These are phyloP conservation scores for Nemania sp. DNA, from an alignment of 2,329 filamentous ascomycete species.

Conservation along the genomic window DNA sequence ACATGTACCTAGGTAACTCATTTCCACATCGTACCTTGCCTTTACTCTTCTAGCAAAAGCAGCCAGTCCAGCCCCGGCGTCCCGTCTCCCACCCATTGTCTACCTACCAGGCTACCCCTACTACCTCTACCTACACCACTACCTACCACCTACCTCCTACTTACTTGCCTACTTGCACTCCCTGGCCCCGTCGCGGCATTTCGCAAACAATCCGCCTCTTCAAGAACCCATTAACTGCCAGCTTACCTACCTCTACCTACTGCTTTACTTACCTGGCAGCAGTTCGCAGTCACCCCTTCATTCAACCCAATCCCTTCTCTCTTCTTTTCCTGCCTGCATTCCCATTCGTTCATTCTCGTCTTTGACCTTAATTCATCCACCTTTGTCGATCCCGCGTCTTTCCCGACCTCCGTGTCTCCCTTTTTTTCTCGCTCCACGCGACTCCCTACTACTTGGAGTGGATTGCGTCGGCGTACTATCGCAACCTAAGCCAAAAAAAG, in stretches of 20 bases:
- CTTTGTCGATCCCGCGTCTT: neutral
- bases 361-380: conserved; percentile 1
- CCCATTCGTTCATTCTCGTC: conserved; percentile 12
- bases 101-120: too few species aligned
- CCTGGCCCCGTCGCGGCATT: conserved; percentile 25
- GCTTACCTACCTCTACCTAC: neutral
- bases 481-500: conserved; percentile 2
- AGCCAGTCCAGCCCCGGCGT: conserved; percentile 7
- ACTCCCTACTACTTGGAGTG: neutral
- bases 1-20: too few species aligned
- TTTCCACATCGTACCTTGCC: too few species aligned
- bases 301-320: neutral
- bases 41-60: neutral
- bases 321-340: neutral
- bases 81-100: conserved; percentile 4
- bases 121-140: too few species aligned
- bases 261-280: neutral
- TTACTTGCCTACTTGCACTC: neutral
- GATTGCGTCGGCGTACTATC: conserved; percentile 3
- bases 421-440: conserved; percentile 7
- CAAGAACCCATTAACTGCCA: conserved; percentile 19
- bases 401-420: too few species aligned
- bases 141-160: neutral
- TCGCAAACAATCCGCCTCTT: conserved; percentile 27
- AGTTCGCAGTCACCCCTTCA: too few species aligned